Conservation (phyloP, 106 monocot species). For the Xerophyta viscosa region DNA sequence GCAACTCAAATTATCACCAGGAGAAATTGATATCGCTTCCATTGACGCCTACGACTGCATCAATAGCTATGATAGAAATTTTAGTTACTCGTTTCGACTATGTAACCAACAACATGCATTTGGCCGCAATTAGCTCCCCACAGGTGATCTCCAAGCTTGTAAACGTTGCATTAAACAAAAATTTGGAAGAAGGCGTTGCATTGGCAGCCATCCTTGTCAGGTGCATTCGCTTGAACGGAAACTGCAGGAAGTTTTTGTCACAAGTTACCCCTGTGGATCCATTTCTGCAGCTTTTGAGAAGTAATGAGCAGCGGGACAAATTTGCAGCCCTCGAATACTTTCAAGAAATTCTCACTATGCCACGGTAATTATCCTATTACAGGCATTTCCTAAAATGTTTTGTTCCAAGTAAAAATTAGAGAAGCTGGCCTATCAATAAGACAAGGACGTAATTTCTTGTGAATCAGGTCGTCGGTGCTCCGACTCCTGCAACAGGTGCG, state of each 20-base stretch:
- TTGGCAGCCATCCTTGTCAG: conserved; percentile 77
- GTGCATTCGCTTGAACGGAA: conserved; percentile 79
- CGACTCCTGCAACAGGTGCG: conserved; percentile 61
- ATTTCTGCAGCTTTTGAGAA: conserved; percentile 67
- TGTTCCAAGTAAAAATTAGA: no score
- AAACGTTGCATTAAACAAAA: conserved; percentile 64
- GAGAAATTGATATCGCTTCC: conserved; percentile 29
- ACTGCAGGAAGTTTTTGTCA: conserved; percentile 84
- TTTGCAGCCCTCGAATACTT: conserved; percentile 87
- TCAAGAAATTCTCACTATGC: conserved; percentile 86
- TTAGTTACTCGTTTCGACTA: conserved; percentile 83
- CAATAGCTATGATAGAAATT: conserved; percentile 82
- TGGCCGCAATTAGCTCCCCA: conserved; percentile 68
- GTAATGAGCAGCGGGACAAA: conserved; percentile 49
- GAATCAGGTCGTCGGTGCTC: conserved; percentile 69
- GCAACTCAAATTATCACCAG: conserved; percentile 36
- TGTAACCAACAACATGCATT: conserved; percentile 79
- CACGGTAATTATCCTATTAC: conserved; percentile 37
- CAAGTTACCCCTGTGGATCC: conserved; percentile 75
- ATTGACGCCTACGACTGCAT: conserved; percentile 69
- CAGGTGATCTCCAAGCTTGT: conserved; percentile 62
- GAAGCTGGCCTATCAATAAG: no score
- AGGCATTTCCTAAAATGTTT: no score
- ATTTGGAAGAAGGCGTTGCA: conserved; percentile 62
- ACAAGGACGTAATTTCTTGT: neutral